Conservation (phyloP, 345 rosid species). For the Cardiospermum halicacabum region DNA sequence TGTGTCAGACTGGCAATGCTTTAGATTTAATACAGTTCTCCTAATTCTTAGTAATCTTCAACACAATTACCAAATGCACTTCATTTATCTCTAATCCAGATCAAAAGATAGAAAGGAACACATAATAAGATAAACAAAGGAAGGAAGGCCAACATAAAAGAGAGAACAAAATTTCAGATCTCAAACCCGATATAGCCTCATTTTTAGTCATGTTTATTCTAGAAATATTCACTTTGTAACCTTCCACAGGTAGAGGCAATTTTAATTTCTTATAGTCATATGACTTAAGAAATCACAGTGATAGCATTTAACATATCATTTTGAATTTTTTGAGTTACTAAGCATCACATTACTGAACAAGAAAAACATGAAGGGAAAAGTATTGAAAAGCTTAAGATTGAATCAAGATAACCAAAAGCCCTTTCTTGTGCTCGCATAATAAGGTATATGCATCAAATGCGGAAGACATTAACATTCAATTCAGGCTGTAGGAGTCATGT, state of each 20-base stretch:
- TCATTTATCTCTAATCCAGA: not conserved
- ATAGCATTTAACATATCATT: not conserved
- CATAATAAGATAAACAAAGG: not conserved
- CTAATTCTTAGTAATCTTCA: not conserved
- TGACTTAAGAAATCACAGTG: not conserved
- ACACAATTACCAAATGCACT: not conserved
- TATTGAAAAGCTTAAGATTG: not conserved
- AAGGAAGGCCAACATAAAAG: not conserved
- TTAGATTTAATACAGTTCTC: not conserved
- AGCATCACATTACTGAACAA: not conserved
- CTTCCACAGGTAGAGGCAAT: not conserved
- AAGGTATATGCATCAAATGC: not conserved
- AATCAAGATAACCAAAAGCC: not conserved
- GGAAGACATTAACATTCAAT: not conserved
- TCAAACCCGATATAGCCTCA: not conserved
- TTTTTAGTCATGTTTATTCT: not conserved
- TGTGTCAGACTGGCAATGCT: not conserved
- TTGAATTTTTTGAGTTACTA: not conserved
- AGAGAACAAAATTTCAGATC: not conserved
- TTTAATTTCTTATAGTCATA: not conserved
- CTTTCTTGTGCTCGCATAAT: not conserved
- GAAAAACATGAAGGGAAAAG: not conserved
- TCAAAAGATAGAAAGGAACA: not conserved
- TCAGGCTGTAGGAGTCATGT: not conserved
- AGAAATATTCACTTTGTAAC: not conserved